Conservation (phyloP, 768 basidiomycete species). For the Amanita fuliginea region DNA sequence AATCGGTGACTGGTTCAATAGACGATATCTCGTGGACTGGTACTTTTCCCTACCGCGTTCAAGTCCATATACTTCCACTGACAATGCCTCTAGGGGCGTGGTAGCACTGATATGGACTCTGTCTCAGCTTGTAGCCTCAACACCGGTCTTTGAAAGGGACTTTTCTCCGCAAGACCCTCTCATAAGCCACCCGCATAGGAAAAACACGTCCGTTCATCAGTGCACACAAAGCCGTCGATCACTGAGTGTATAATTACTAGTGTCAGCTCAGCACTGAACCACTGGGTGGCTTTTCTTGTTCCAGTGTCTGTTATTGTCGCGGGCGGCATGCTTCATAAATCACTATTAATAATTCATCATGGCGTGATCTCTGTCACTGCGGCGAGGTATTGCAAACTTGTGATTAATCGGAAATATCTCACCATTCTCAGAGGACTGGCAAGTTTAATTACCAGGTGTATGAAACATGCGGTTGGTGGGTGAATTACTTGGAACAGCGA, state of each 20-base stretch:
- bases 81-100: conserved; percentile 17
- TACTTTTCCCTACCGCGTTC: conserved; percentile 9
- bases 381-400: conserved; percentile 18
- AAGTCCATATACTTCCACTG: neutral
- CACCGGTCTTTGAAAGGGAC: conserved; percentile 37
- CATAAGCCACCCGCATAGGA: conserved; percentile 39
- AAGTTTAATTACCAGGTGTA: conserved; percentile 34
- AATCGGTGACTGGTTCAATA: conserved; percentile 27
- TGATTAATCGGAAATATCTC: neutral
- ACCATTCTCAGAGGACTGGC: conserved; percentile 27
- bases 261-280: conserved; percentile 36
- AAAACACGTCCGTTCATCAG: conserved; percentile 30
- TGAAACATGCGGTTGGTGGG: conserved; percentile 52
- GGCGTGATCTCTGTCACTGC: conserved; percentile 40
- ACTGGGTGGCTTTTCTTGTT: conserved; percentile 32
- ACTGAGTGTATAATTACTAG: conserved; percentile 17
- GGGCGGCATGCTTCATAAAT: conserved; percentile 28
- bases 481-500: neutral
- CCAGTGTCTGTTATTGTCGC: conserved; percentile 30
- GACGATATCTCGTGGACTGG: conserved; percentile 47
- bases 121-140: conserved; percentile 23
- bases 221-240: neutral
- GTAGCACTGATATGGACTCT: conserved; percentile 32
- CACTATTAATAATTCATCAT: conserved; percentile 46
- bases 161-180: conserved; percentile 38